Evolutionary conservation across 2,329 filamentous ascomycete genomes (phyloP).

Genomic region (Tolypocladium paradoxum): DNA sequence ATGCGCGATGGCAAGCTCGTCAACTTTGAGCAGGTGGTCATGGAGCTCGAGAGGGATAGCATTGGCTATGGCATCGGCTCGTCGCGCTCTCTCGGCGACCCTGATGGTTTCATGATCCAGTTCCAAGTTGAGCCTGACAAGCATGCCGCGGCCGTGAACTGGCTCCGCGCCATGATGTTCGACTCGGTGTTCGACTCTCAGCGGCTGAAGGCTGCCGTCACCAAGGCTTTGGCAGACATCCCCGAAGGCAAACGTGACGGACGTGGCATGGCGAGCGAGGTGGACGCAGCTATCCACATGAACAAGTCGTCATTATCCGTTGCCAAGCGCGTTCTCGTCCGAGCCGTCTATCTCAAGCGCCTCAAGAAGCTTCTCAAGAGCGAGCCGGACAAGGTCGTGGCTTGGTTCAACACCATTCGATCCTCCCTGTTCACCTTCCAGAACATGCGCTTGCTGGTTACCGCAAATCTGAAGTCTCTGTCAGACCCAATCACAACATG

Average conservation of each 20-base stretch:
- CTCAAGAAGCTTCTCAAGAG: constrained; percentile 69
- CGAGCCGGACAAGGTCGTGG: constrained; percentile 65
- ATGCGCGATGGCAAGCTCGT: constrained; percentile 63
- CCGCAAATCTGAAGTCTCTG: constrained; percentile 68
- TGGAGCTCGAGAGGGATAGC: constrained; percentile 83
- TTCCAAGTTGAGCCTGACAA: constrained; percentile 85
- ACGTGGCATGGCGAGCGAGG: constrained; percentile 50
- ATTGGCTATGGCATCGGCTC: constrained; percentile 69
- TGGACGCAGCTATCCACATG: constrained; percentile 71
- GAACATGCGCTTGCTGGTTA: constrained; percentile 79
- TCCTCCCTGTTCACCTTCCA: constrained; percentile 67
- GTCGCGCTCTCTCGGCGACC: constrained; percentile 59
- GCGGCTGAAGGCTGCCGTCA: constrained; percentile 52
- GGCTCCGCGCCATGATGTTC: constrained; percentile 79
- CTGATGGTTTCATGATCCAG: constrained; percentile 69
- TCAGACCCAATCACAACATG: constrained; percentile 67
- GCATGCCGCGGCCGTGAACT: constrained; percentile 70
- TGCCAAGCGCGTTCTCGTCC: constrained; percentile 73
- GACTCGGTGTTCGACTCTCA: constrained; percentile 75
- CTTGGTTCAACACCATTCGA: constrained; percentile 68
- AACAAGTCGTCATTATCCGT: constrained; percentile 65
- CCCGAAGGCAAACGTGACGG: constrained; percentile 87
- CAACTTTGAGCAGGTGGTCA: constrained; percentile 85
- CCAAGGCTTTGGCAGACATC: constrained; percentile 81
- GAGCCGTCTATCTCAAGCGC: constrained; percentile 76